Evolutionary conservation across 2,329 filamentous ascomycete species (phyloP), one percentile per base, ranked within the genome.

Genomic region (Ambrosiella cleistominuta): DNA sequence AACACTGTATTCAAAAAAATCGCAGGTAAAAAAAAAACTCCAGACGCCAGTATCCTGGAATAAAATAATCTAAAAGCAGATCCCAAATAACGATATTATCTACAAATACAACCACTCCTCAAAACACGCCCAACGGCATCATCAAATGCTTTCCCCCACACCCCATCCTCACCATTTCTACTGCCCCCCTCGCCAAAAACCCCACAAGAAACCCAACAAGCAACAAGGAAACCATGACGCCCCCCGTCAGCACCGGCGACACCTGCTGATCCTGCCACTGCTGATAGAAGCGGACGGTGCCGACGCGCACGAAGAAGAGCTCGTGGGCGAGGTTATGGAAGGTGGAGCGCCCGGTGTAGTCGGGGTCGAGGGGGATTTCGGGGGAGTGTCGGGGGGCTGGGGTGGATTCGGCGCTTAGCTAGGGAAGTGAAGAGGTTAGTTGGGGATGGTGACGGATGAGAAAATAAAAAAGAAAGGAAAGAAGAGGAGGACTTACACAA

Each of bases 401-500:
- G 49, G 64, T 66, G 44, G 65, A 62, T 62, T 68, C 66, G 61
- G 67, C 62, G 42, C 65, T 67, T 59, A 62, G 39, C 17, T 35
- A 40, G 42, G 19, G 17, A 39, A n/a, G 19, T 50, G 15, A 3
- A 38, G 36, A 35, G 36, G 45, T 39, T 3, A 19, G 13, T 9
- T 42, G 51, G 13, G 54, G 40, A 47, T 35, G 47, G 47, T 36
- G 35, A 45, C 42, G 13, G 15, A 5, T 13, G 38, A 7, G 17
- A 11, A 19, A 19, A 37, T n/a, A 9, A 7, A 36, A 40, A n/a
- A 39, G 27, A 47, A 4, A 51, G 27, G 15, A 15, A 51, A 37
- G 36, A 40, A 44, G 17, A 44, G 27, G 37, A 50, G 27, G 37
- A 50, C 70, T 63, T 69, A 71, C 84, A 85, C 78, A 65, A 88